These are phyloP conservation scores for Musa schizocarpa DNA, from an alignment of 176 grass and related monocot genomes.

Conservation along the genomic window DNA sequence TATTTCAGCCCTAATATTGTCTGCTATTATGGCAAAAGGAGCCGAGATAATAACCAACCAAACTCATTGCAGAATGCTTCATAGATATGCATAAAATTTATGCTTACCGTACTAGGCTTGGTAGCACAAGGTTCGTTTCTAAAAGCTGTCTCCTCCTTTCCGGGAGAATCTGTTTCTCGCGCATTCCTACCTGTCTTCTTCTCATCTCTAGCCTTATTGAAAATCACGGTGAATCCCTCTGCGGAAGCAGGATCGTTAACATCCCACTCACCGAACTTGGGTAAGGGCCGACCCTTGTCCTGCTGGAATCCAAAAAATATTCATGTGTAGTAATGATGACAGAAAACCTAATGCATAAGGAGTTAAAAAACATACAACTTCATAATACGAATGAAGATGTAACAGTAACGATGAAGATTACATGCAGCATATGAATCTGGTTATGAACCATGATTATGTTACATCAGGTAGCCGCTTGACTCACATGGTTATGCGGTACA, in stretches of 20 bases:
- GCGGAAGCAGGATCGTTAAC: constrained; percentile 33
- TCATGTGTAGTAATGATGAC: neutral
- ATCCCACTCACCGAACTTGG: constrained; percentile 37
- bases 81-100: neutral
- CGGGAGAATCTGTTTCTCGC: constrained; percentile 13
- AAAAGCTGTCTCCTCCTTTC: constrained; percentile 17
- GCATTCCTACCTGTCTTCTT: constrained; percentile 23
- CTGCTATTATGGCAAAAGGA: no score
- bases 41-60: no score
- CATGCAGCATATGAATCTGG: no score
- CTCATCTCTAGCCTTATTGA: constrained; percentile 38
- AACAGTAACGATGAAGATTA: no score
- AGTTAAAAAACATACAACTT: no score
- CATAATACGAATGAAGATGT: no score
- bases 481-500: no score
- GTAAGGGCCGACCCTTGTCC: constrained; percentile 23
- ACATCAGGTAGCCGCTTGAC: no score
- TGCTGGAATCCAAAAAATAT: constrained; percentile 14
- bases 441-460: no score
- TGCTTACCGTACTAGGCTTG: constrained; percentile 21
- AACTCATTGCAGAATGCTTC: no score
- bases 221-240: constrained; percentile 35
- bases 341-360: no score
- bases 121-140: constrained; percentile 11
- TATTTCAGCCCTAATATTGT: no score